phyloP scores from a whole-genome alignment of 1,284 basidiomycete genomes.

The Leccinum solheimii region DNA sequence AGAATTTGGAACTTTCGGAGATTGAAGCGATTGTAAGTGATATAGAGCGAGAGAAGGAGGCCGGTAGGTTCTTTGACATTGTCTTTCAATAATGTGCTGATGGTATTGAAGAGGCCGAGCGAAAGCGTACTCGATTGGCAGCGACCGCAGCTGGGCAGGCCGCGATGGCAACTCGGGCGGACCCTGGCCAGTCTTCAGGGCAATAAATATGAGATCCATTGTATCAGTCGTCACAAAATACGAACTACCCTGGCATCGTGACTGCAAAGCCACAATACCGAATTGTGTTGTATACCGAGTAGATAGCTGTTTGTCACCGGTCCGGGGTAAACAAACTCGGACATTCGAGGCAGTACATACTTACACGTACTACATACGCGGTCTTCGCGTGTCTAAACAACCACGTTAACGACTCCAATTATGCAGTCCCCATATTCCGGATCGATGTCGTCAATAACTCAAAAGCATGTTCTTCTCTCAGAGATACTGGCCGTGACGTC shows the following conservation, averaged over 20 bases:
- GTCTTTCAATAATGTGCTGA: conserved; percentile 68
- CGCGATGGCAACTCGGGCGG: conserved; percentile 69
- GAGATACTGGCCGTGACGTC: conserved; percentile 94
- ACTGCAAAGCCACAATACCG: too few species aligned
- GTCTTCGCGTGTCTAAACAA: neutral
- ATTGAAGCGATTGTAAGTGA: conserved; percentile 89
- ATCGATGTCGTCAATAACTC: conserved; percentile 40
- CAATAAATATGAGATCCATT: conserved; percentile 30
- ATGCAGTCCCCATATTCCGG: conserved; percentile 20
- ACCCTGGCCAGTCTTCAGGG: conserved; percentile 41
- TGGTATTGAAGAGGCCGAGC: conserved; percentile 87
- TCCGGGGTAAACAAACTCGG: conserved; percentile 17
- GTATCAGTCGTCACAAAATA: conserved; percentile 18
- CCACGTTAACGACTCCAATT: neutral
- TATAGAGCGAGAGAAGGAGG: conserved; percentile 96
- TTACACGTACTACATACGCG: neutral
- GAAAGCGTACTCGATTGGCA: conserved; percentile 82
- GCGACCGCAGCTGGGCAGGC: conserved; percentile 71
- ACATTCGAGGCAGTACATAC: neutral
- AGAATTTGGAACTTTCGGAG: conserved; percentile 85
- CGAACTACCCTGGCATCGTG: neutral
- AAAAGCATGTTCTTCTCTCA: conserved; percentile 78
- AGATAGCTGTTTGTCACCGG: conserved; percentile 19
- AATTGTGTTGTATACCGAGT: neutral
- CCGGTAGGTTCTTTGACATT: conserved; percentile 52